Evolutionary conservation across 345 rosid species (phyloP).

Genomic region (Gossypium raimondii): DNA sequence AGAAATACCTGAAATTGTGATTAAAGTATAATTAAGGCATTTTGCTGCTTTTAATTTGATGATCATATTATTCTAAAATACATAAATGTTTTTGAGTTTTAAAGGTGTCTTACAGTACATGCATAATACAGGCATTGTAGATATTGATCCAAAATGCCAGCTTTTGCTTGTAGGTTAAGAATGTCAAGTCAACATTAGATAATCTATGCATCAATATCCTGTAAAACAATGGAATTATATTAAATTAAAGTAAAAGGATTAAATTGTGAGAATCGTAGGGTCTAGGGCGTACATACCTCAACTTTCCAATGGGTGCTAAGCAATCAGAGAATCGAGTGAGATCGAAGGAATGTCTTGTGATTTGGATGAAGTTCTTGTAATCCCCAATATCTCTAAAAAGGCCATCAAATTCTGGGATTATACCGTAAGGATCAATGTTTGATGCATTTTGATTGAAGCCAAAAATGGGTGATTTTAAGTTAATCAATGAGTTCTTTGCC

Average conservation of each 20-base stretch:
- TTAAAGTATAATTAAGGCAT: neutral
- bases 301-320: conserved; percentile 38
- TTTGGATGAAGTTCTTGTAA: conserved; percentile 74
- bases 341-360: conserved; percentile 53
- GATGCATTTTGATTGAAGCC: conserved; percentile 33
- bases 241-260: no score
- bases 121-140: conserved; percentile 89
- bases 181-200: conserved; percentile 58
- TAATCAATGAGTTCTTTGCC: conserved; percentile 29
- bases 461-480: conserved; percentile 28
- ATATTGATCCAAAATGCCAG: conserved; percentile 89
- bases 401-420: conserved; percentile 51
- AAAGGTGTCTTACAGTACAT: conserved; percentile 60
- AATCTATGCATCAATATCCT: conserved; percentile 62
- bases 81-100: neutral
- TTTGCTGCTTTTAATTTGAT: neutral
- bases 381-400: conserved; percentile 62
- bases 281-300: conserved; percentile 37
- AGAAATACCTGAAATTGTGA: conserved; percentile 64
- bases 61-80: neutral
- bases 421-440: conserved; percentile 65
- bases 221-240: conserved; percentile 12
- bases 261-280: no score
- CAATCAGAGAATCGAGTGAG: conserved; percentile 35
- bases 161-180: conserved; percentile 86